Percentiles rank a stretch among this genome's conserved stretches.
Evolutionary conservation across 2,329 filamentous ascomycete genomes (phyloP).

Genomic region (Lanzia echinophila): DNA sequence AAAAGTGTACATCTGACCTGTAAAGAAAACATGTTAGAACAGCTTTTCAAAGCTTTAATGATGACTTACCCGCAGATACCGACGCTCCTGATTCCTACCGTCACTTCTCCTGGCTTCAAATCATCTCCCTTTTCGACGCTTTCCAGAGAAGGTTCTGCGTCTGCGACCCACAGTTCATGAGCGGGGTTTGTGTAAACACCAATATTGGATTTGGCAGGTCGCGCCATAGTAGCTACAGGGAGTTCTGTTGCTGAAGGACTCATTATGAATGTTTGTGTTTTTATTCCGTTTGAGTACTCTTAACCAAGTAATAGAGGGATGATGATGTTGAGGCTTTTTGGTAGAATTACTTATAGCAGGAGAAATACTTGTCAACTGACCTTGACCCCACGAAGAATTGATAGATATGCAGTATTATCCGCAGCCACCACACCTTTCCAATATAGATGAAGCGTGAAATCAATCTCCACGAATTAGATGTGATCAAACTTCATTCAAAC

Average conservation of each 20-base stretch:
- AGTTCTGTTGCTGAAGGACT: slow-evolving; percentile 24
- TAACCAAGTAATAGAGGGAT: not conserved
- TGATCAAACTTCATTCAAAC: not conserved
- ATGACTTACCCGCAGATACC: slow-evolving; percentile 80
- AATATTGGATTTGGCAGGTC: slow-evolving; percentile 71
- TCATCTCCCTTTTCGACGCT: slow-evolving; percentile 61
- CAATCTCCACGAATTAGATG: slow-evolving; percentile 10
- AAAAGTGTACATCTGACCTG: slow-evolving; percentile 94
- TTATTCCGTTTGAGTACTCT: not conserved
- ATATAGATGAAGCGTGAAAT: not conserved
- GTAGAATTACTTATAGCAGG: not conserved
- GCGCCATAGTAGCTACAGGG: slow-evolving; percentile 16
- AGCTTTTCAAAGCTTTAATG: not conserved
- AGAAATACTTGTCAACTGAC: slow-evolving; percentile 8
- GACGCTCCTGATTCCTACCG: slow-evolving; percentile 83
- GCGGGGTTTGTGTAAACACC: slow-evolving; percentile 92
- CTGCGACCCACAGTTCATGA: slow-evolving; percentile 84
- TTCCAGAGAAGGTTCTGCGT: slow-evolving; percentile 69
- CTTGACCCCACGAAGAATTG: not conserved
- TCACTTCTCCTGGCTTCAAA: slow-evolving; percentile 77
- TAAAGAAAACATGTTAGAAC: slow-evolving; percentile 7
- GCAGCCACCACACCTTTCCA: slow-evolving; percentile 1
- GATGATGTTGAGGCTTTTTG: too few relatives aligned
- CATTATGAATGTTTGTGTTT: slow-evolving; percentile 12
- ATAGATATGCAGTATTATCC: slow-evolving; percentile 1